Evolutionary conservation across 2,329 filamentous ascomycete genomes (phyloP), one percentile per base, ranked within the genome.

Genomic region (Paecilomyces variotii): DNA sequence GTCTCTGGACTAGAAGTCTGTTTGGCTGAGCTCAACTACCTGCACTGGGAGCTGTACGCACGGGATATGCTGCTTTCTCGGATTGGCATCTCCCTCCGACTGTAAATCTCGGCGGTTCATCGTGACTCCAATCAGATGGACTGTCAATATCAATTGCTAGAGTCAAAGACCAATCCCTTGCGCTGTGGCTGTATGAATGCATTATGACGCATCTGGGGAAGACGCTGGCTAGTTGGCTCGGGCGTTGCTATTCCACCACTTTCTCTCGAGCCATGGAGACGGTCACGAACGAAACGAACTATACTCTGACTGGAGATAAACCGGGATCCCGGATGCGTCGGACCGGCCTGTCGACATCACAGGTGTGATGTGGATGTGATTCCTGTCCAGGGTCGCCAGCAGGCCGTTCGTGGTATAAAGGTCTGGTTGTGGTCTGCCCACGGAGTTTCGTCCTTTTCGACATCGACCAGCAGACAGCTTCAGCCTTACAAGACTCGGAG

Each of bases 181-280:
- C 45, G 35, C 57, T 28, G 45, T 62, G 60, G 64, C 64, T 67
- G 64, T 62, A 66, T 67, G 57, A 58, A 51, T 28, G 34, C 60
- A 68, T 65, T 62, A 68, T 71, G 67, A 70, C 66, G 65, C 68
- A 67, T 67, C 64, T 68, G 65, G 68, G 61, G 67, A 64, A 64
- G 54, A 28, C 53, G 53, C 25, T 52, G 55, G 57, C 62, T 61
- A 64, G 56, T 27, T 26, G 34, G 14, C 10, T n/a, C 30, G 12
- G 50, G 54, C 19, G 24, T 35, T 19, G 30, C 10, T 25, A 45
- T 35, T 55, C 54, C 28, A 35, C 25, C 19, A 6, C 14, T 4
- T 55, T 39, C 54, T 55, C 5, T 45, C 50, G 34, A 2, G 4
- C 32, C 11, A 30, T 24, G 53, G 27, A 54, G 32, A 55, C 30